Conservation (phyloP, 2,329 filamentous ascomycete genomes). For the Xylaria sp. region DNA sequence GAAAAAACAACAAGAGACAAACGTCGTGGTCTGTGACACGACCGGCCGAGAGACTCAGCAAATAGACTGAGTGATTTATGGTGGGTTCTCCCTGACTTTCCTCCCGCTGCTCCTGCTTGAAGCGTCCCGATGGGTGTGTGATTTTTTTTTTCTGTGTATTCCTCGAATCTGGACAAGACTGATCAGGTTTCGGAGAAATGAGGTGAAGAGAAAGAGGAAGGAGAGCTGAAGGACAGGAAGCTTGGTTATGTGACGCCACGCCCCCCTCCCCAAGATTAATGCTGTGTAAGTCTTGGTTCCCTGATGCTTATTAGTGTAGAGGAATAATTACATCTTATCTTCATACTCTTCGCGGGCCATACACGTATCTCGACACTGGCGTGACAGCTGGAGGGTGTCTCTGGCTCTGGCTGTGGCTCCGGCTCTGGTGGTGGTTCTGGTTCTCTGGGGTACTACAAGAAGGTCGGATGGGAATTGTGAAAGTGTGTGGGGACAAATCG, state of each 20-base stretch:
- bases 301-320: not conserved
- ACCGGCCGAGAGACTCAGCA: not conserved
- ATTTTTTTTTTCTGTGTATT: not conserved
- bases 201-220: conserved; percentile 6
- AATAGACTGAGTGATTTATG: not conserved
- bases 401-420: not conserved
- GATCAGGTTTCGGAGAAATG: conserved; percentile 4
- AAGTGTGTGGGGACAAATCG: not conserved
- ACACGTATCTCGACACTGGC: conserved; percentile 3
- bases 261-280: conserved; percentile 11
- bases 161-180: not conserved
- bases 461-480: not conserved
- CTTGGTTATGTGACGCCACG: conserved; percentile 31
- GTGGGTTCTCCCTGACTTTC: not conserved
- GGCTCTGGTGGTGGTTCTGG: too few relatives aligned
- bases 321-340: not conserved
- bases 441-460: not conserved
- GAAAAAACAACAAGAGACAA: not conserved
- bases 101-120: not conserved
- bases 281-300: conserved; percentile 14
- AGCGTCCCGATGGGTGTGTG: too few relatives aligned
- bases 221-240: conserved; percentile 20
- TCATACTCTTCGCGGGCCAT: not conserved
- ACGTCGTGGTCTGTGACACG: not conserved
- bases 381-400: not conserved